Evolutionary conservation across 2,329 filamentous ascomycete genomes (phyloP).

Genomic region (Calycina herbarum): DNA sequence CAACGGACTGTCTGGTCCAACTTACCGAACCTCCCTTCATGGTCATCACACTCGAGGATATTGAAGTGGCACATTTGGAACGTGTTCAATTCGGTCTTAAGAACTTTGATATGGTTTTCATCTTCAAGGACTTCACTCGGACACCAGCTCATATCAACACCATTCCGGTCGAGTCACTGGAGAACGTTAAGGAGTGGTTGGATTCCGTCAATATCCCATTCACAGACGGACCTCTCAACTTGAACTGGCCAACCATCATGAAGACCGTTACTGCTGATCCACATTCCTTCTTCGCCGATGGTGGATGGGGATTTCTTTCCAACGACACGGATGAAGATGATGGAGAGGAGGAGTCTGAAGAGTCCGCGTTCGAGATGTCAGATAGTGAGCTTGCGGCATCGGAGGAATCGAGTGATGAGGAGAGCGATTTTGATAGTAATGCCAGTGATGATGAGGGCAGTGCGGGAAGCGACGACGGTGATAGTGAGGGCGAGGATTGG

Average conservation of each 20-base stretch:
- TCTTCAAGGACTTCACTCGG: constrained; percentile 97
- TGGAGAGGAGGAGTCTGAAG: constrained; percentile 76
- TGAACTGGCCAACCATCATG: constrained; percentile 99
- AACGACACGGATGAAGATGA: constrained; percentile 86
- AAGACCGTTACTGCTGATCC: constrained; percentile 95
- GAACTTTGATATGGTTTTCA: constrained; percentile 98
- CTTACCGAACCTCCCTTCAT: constrained; percentile 96
- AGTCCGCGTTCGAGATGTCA: constrained; percentile 87
- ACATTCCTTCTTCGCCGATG: constrained; percentile 91
- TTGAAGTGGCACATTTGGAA: constrained; percentile 94
- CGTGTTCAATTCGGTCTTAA: constrained; percentile 95
- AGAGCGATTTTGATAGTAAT: constrained; percentile 91
- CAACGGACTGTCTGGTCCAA: constrained; percentile 95
- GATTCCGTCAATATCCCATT: constrained; percentile 94
- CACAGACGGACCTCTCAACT: constrained; percentile 90
- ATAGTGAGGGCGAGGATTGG: constrained; percentile 86
- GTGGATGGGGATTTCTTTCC: constrained; percentile 91
- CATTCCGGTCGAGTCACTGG: constrained; percentile 91
- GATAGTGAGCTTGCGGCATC: constrained; percentile 74
- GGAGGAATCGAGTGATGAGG: constrained; percentile 82
- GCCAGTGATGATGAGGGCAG: constrained; percentile 80
- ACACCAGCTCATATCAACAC: constrained; percentile 94
- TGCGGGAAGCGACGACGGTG: constrained; percentile 69
- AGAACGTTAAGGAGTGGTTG: constrained; percentile 96
- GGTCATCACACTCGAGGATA: constrained; percentile 91